Base-by-base conservation (phyloP, 176 grass and related monocot genomes). In the Echinochloa phyllopogon region DNA sequence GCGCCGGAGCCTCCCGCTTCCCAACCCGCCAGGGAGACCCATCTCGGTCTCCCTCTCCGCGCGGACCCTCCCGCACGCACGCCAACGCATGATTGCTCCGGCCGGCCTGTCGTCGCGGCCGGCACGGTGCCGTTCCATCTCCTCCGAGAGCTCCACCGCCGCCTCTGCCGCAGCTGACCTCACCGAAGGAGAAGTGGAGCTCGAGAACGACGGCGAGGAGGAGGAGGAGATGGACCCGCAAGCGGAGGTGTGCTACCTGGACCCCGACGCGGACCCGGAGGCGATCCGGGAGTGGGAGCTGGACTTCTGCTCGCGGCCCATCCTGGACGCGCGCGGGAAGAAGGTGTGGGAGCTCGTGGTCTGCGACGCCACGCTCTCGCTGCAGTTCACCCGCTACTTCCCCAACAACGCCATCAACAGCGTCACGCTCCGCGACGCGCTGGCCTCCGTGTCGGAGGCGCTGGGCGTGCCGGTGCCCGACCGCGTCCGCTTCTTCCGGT, bases 351-450 rank as follows among this genome's bases (percentile, higher is more conserved):
- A 94, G 84, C 89, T 99, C 51, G 91, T 99, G 50, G 93, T 96
- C 1, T 99, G 96, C 78, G 96, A 99, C 76, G 66, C 88, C 5
- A 96, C 93, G 69, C 89, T 99, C 5, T 99, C 96, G n/a, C 93
- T 99, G 8, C 96, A 99, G 87, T 92, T 91, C 89, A 99, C 96
- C 38, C 89, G 93, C 47, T 99, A 88, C 91, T 99, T 99, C 86
- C 96, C 96, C 80, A 99, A 94, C 91, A 99, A 89, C 52, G 88
- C 94, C 83, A 99, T 99, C 83, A 99, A 99, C 83, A 99, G 96
- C 74, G 85, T 96, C 25, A 96, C 96, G 73, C 91, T 96, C 76
- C 92, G 91, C 80, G 91, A 99, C 73, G 89, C 96, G 69, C 92
- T 99, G 85, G 68, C 84, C 65, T 88, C 85, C 74, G 83, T 99